Conservation (phyloP, 2,329 filamentous ascomycete genomes). For the Fusarium chuoi region DNA sequence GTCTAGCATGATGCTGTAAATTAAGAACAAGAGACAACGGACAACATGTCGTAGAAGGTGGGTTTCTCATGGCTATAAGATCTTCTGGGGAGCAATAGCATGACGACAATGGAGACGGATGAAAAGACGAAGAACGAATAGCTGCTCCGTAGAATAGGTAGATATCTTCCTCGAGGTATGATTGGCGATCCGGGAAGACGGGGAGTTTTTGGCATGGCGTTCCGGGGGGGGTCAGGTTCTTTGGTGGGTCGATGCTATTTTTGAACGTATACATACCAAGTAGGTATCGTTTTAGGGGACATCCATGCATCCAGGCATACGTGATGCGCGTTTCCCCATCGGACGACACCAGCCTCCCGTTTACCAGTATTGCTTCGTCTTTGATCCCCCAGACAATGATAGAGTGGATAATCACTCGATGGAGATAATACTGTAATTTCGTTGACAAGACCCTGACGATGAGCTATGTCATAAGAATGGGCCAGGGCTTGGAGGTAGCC, state of each 20-base stretch:
- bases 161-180: background rate
- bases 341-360: slow-evolving; percentile 18
- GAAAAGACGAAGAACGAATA: slow-evolving; percentile 8
- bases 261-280: background rate
- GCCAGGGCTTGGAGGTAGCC: slow-evolving; percentile 4
- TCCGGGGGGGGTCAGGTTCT: background rate
- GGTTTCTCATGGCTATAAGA: slow-evolving; percentile 22
- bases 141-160: background rate
- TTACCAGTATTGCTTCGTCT: background rate
- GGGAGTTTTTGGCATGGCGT: slow-evolving; percentile 11
- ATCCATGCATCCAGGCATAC: background rate
- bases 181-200: slow-evolving; percentile 13
- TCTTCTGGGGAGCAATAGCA: slow-evolving; percentile 18
- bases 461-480: slow-evolving; percentile 6
- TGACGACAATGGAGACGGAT: slow-evolving; percentile 31
- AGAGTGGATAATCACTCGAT: background rate
- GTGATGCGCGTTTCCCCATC: slow-evolving; percentile 5
- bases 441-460: slow-evolving; percentile 4
- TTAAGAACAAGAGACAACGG: slow-evolving; percentile 2
- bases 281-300: slow-evolving; percentile 4
- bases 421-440: background rate
- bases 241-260: slow-evolving; percentile 31
- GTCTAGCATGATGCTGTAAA: background rate
- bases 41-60: slow-evolving; percentile 1
- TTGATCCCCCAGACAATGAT: background rate